A percentile compares a stretch with the other conserved stretches of the same genome.
Conservation (phyloP, 495 filamentous ascomycete genomes). For the Neurospora intermedia region DNA sequence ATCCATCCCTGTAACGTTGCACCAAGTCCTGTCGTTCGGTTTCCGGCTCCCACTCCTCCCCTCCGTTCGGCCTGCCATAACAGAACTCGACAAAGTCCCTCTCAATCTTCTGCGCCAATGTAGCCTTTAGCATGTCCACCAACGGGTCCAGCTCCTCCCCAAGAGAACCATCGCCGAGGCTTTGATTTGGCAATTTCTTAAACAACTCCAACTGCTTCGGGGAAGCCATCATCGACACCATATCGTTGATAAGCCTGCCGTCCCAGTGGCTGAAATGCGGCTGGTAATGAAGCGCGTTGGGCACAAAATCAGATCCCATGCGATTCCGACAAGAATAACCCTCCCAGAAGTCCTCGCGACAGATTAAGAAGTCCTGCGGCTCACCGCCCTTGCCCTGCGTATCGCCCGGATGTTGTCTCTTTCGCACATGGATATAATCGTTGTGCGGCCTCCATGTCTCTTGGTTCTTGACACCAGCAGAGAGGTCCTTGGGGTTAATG, state of each 20-base stretch:
- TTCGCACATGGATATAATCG: slow-evolving; percentile 39
- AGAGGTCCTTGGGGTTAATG: slow-evolving; percentile 18
- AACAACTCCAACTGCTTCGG: slow-evolving; percentile 5
- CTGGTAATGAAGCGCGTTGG: slow-evolving; percentile 12
- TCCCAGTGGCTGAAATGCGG: slow-evolving; percentile 31
- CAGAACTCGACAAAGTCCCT: slow-evolving; percentile 10
- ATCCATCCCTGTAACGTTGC: background rate
- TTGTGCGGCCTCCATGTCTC: slow-evolving; percentile 26
- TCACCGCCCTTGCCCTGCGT: slow-evolving; percentile 1
- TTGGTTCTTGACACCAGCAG: background rate
- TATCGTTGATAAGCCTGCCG: slow-evolving; percentile 28
- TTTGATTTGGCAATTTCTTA: background rate
- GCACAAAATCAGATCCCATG: slow-evolving; percentile 5
- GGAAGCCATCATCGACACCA: slow-evolving; percentile 14
- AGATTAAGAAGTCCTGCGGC: slow-evolving; percentile 29
- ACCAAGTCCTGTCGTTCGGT: background rate
- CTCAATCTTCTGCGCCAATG: slow-evolving; percentile 18
- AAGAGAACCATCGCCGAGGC: background rate
- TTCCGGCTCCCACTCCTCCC: background rate
- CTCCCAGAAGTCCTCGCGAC: slow-evolving; percentile 25
- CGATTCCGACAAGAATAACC: slow-evolving; percentile 25
- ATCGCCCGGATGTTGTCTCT: slow-evolving; percentile 11
- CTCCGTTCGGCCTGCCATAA: background rate
- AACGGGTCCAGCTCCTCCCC: slow-evolving; percentile 5
- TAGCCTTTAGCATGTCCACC: slow-evolving; percentile 12